These are phyloP conservation scores for Coniochaeta hoffmannii DNA, from an alignment of 2,329 filamentous ascomycete species.

Conservation along the genomic window DNA sequence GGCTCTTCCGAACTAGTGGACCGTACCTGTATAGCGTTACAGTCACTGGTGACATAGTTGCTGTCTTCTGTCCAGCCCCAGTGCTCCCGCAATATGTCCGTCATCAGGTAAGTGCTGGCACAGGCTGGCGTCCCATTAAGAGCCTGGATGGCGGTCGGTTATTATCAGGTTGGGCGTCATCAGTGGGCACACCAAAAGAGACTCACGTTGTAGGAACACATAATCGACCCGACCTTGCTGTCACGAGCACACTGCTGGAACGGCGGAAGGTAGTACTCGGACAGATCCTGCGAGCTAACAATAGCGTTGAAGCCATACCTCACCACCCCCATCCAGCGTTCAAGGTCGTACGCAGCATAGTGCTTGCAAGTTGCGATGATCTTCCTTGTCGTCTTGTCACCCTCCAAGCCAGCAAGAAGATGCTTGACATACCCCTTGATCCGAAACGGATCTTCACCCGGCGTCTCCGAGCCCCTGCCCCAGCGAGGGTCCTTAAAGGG, in stretches of 20 bases:
- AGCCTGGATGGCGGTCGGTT: slow-evolving; percentile 18
- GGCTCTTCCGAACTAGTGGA: neutral
- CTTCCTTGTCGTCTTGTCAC: slow-evolving; percentile 11
- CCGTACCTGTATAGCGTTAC: slow-evolving; percentile 44
- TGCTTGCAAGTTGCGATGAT: slow-evolving; percentile 53
- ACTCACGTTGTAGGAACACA: slow-evolving; percentile 50
- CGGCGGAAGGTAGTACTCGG: slow-evolving; percentile 59
- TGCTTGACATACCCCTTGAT: slow-evolving; percentile 16
- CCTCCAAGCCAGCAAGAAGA: slow-evolving; percentile 18
- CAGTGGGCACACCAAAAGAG: neutral
- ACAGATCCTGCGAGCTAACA: slow-evolving; percentile 48
- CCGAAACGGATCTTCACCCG: slow-evolving; percentile 19
- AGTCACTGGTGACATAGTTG: slow-evolving; percentile 59
- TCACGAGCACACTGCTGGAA: slow-evolving; percentile 57
- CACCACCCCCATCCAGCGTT: slow-evolving; percentile 19
- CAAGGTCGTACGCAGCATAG: slow-evolving; percentile 50
- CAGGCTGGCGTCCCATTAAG: slow-evolving; percentile 57
- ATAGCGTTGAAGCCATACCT: slow-evolving; percentile 19
- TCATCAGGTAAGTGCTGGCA: slow-evolving; percentile 53
- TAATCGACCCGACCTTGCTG: slow-evolving; percentile 47
- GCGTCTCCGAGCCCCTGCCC: slow-evolving; percentile 47
- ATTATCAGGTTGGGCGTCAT: neutral
- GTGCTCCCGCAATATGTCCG: slow-evolving; percentile 55
- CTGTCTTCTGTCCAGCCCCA: slow-evolving; percentile 57
- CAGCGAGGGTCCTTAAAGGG: slow-evolving; percentile 56